Evolutionary conservation across 2,329 filamentous ascomycete genomes (phyloP).

Genomic region (Ceratocystis huliohia): DNA sequence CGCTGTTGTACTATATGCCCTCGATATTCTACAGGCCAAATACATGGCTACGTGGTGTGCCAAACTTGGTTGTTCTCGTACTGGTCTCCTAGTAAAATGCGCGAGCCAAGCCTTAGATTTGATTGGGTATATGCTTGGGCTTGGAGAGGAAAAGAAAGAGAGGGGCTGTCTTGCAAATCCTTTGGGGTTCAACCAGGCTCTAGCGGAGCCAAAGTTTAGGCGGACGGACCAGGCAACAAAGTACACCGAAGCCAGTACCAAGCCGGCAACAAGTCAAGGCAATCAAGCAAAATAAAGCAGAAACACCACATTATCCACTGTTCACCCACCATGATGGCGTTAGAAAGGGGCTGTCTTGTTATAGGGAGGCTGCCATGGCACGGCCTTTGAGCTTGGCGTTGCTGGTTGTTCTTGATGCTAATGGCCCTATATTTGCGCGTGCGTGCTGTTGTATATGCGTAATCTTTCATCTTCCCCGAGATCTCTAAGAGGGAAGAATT

Average conservation of each 20-base stretch:
- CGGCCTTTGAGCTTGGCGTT: background rate
- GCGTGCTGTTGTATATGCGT: background rate
- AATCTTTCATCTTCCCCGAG: background rate
- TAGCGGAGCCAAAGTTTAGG: background rate
- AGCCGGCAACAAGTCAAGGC: background rate
- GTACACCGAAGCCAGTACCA: background rate
- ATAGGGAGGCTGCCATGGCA: background rate
- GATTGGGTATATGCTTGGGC: background rate
- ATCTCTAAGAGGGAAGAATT: background rate
- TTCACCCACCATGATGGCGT: background rate
- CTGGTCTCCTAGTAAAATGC: background rate
- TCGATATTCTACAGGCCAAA: background rate
- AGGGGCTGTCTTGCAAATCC: background rate
- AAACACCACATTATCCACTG: background rate
- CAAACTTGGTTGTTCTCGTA: background rate
- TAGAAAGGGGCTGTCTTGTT: background rate
- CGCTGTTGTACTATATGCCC: background rate
- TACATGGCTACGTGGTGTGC: background rate
- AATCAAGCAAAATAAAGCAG: background rate
- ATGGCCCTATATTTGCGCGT: background rate
- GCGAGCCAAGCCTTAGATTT: no score
- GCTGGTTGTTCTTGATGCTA: background rate
- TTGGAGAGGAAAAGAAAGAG: background rate
- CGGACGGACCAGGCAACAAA: slow-evolving; percentile 1
- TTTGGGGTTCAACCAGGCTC: background rate